These are phyloP conservation scores for Zygosaccharomyces sapae DNA, from an alignment of 1,139 yeast genomes.

Conservation along the genomic window DNA sequence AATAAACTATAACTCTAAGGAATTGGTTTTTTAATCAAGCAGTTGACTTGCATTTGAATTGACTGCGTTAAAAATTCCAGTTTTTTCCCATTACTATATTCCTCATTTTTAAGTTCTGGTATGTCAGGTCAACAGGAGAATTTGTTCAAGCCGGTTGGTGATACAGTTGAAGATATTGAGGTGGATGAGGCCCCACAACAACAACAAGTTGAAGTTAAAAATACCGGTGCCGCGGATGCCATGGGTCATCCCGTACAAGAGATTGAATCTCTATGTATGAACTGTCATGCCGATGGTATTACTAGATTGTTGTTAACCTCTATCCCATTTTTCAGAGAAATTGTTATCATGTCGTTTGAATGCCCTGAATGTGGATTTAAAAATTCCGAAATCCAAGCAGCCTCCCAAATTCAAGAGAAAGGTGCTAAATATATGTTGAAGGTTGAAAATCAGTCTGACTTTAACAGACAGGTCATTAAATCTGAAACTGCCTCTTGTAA, in stretches of 20 bases:
- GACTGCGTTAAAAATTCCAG: neutral
- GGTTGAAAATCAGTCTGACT: slow-evolving; percentile 67
- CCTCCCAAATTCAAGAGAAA: slow-evolving; percentile 81
- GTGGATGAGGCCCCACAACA: slow-evolving; percentile 20
- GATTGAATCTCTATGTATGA: slow-evolving; percentile 92
- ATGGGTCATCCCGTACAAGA: slow-evolving; percentile 94
- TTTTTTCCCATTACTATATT: neutral
- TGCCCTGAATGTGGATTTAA: slow-evolving; percentile 93
- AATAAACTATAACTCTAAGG: neutral
- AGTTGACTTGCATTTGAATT: neutral
- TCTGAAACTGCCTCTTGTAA: slow-evolving; percentile 81
- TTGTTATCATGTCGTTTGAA: slow-evolving; percentile 89
- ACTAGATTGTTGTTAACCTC: slow-evolving; percentile 80
- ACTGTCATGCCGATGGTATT: slow-evolving; percentile 80
- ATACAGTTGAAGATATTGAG: slow-evolving; percentile 45
- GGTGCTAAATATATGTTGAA: slow-evolving; percentile 73
- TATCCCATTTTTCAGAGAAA: slow-evolving; percentile 89
- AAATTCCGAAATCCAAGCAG: slow-evolving; percentile 92
- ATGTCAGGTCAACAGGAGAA: slow-evolving; percentile 36
- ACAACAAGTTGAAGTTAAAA: slow-evolving; percentile 38
- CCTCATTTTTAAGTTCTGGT: neutral
- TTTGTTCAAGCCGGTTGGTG: slow-evolving; percentile 56
- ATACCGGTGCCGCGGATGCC: slow-evolving; percentile 71
- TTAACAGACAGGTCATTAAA: slow-evolving; percentile 88
- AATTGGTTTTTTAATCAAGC: neutral